These are phyloP conservation scores for Sarocladium oryzae DNA, from an alignment of 2,329 filamentous ascomycete genomes.

Conservation along the genomic window DNA sequence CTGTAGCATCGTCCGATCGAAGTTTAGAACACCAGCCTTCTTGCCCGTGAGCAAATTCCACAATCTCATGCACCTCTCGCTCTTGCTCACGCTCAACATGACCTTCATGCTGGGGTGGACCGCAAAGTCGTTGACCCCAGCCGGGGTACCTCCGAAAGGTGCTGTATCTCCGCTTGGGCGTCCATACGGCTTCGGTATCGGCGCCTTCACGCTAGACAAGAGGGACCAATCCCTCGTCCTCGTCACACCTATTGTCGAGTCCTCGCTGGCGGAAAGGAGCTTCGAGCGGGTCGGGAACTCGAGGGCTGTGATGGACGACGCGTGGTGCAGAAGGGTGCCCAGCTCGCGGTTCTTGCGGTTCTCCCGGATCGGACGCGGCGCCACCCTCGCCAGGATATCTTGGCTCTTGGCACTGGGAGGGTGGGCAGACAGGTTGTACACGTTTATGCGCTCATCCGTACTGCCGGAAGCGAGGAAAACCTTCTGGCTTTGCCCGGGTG, in stretches of 20 bases:
- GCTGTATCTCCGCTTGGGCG: conserved; percentile 88
- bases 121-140: conserved; percentile 91
- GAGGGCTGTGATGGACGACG: conserved; percentile 71
- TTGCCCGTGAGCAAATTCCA: conserved; percentile 98
- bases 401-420: conserved; percentile 51
- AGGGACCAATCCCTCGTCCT: conserved; percentile 85
- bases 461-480: conserved; percentile 85
- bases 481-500: conserved; percentile 63
- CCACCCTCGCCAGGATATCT: conserved; percentile 59
- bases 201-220: conserved; percentile 81
- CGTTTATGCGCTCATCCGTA: conserved; percentile 90
- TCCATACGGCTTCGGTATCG: conserved; percentile 71
- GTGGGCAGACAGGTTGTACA: conserved; percentile 79
- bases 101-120: conserved; percentile 95
- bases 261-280: conserved; percentile 79
- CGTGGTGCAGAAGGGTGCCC: conserved; percentile 80
- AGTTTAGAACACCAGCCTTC: conserved; percentile 89
- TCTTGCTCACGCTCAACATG: conserved; percentile 87
- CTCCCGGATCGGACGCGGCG: conserved; percentile 69
- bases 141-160: conserved; percentile 68
- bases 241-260: conserved; percentile 85
- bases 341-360: conserved; percentile 84
- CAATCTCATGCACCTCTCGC: conserved; percentile 83
- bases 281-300: conserved; percentile 82
- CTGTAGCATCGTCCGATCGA: conserved; percentile 64